phyloP scores from a whole-genome alignment of 179 eudicot genomes.

The Silene noctiflora region DNA sequence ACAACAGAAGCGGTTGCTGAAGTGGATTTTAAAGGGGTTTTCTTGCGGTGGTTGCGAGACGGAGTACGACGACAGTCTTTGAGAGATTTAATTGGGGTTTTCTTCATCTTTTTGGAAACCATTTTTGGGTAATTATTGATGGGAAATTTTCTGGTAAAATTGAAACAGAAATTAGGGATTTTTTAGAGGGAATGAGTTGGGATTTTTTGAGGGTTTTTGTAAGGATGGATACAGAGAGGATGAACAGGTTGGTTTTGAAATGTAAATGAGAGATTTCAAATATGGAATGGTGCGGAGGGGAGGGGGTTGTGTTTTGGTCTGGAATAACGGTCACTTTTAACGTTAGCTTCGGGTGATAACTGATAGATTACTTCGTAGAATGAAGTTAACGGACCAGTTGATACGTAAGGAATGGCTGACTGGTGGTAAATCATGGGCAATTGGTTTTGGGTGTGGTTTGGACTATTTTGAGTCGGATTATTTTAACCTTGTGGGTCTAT shows the following conservation, averaged over 20 bases:
- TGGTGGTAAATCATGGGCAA: no score
- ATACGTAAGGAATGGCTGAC: no score
- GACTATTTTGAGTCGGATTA: no score
- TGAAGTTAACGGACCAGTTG: no score
- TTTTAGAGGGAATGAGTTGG: no score
- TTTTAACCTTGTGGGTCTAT: no score
- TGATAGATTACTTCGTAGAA: no score
- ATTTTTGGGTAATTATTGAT: constrained; percentile 27
- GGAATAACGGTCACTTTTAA: constrained; percentile 28
- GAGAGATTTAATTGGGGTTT: constrained; percentile 56
- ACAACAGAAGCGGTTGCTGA: constrained; percentile 30
- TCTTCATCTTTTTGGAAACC: constrained; percentile 63
- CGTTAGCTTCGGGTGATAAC: constrained; percentile 13
- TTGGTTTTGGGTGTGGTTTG: no score
- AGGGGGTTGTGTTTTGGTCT: constrained; percentile 16
- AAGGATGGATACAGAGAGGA: not conserved
- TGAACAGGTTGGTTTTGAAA: constrained; percentile 22
- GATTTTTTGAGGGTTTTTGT: not conserved
- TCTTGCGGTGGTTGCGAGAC: constrained; percentile 34
- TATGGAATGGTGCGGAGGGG: constrained; percentile 8
- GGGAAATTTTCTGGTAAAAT: not conserved
- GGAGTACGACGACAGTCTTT: constrained; percentile 32
- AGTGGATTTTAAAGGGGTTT: constrained; percentile 29
- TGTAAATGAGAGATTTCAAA: not conserved
- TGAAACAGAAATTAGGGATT: not conserved